Conservation (phyloP, 768 basidiomycete species). For the Leccinum longicurvipes region DNA sequence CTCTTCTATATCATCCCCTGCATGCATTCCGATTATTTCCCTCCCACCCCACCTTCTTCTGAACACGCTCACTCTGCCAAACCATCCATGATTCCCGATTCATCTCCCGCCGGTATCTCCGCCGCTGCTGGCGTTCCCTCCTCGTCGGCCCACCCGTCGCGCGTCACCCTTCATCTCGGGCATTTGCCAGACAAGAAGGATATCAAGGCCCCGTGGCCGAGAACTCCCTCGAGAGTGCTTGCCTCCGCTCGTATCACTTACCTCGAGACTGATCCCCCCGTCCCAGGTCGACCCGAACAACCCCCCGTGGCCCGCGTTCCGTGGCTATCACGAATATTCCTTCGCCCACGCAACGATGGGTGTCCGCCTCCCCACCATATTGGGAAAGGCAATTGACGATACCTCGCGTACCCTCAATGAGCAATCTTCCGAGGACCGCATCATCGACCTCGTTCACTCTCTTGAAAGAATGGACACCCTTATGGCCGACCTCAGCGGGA, state of each 20-base stretch:
- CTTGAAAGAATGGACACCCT: constrained; percentile 88
- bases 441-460: constrained; percentile 81
- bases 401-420: constrained; percentile 85
- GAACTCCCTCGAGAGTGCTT: constrained; percentile 66
- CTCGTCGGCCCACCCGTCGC: constrained; percentile 42
- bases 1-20: background rate
- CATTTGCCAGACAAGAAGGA: constrained; percentile 72
- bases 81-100: constrained; percentile 4
- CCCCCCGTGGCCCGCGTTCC: constrained; percentile 79
- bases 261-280: background rate
- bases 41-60: constrained; percentile 30
- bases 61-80: constrained; percentile 10
- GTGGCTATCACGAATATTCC: constrained; percentile 78
- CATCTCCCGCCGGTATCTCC: background rate
- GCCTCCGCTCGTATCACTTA: constrained; percentile 1
- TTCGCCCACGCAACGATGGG: constrained; percentile 95
- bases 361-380: constrained; percentile 89
- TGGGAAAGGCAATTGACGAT: constrained; percentile 95
- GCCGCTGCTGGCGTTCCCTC: constrained; percentile 11
- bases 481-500: constrained; percentile 82
- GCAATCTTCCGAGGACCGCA: constrained; percentile 74
- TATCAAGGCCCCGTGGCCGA: constrained; percentile 69
- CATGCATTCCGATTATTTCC: constrained; percentile 20
- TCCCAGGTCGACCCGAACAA: constrained; percentile 75
- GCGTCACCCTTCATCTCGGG: constrained; percentile 69